These are phyloP conservation scores for Coemansia sp. DNA, from an alignment of 192 early-diverging fungal species.

Conservation along the genomic window DNA sequence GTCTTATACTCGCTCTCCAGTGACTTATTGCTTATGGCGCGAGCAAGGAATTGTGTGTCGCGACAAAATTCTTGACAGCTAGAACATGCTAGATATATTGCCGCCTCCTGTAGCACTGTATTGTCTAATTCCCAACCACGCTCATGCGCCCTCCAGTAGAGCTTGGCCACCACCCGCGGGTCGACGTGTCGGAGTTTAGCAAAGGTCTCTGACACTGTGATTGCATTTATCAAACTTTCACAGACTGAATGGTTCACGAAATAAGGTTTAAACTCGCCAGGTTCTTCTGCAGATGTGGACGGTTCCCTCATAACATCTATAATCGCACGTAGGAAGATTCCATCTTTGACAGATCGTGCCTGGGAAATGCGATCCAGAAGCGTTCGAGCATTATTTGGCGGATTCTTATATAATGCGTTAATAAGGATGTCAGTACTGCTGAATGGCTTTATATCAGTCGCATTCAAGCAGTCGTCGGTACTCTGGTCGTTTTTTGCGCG, in stretches of 20 bases:
- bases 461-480: neutral
- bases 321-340: conserved; percentile 22
- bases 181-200: conserved; percentile 4
- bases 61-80: conserved; percentile 11
- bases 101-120: conserved; percentile 10
- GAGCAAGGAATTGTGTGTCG: neutral
- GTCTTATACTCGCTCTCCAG: neutral
- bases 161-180: conserved; percentile 8
- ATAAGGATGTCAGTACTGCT: conserved; percentile 16
- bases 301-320: conserved; percentile 10
- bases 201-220: conserved; percentile 13
- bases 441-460: neutral
- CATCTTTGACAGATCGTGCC: conserved; percentile 20
- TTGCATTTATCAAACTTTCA: conserved; percentile 28
- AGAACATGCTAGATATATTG: conserved; percentile 26
- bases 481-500: neutral
- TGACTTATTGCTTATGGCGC: neutral
- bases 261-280: conserved; percentile 14
- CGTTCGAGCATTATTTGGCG: conserved; percentile 13
- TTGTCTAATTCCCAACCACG: conserved; percentile 26
- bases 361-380: conserved; percentile 35
- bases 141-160: conserved; percentile 13
- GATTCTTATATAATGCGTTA: conserved; percentile 13
- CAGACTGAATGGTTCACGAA: conserved; percentile 24
- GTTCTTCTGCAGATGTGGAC: neutral